These are phyloP conservation scores for Fraxinus angustifolia DNA, from an alignment of 305 asterid genomes.

Conservation along the genomic window DNA sequence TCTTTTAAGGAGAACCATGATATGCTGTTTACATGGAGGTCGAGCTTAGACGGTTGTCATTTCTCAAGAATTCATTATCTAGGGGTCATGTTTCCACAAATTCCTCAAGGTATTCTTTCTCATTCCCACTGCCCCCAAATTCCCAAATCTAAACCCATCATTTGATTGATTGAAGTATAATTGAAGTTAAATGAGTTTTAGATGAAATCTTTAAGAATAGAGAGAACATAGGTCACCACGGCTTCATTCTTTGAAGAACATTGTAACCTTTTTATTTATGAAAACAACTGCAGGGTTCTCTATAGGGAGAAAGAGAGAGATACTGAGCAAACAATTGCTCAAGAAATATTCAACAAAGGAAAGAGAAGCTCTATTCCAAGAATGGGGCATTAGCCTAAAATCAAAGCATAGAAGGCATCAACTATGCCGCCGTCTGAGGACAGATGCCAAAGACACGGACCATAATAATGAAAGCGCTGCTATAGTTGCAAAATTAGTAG, in stretches of 20 bases:
- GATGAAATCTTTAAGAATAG: not conserved
- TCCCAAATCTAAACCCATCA: not conserved
- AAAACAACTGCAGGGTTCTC: slow-evolving; percentile 29
- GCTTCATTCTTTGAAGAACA: not conserved
- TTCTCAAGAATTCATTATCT: slow-evolving; percentile 47
- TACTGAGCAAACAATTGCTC: slow-evolving; percentile 58
- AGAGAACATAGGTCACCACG: not conserved
- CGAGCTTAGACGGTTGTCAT: slow-evolving; percentile 78
- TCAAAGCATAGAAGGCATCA: slow-evolving; percentile 76
- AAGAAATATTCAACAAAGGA: slow-evolving; percentile 62
- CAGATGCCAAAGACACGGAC: slow-evolving; percentile 52
- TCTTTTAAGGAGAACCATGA: slow-evolving; percentile 83
- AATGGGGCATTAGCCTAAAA: slow-evolving; percentile 70
- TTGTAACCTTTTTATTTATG: not conserved
- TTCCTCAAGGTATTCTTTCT: slow-evolving; percentile 50
- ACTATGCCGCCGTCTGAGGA: slow-evolving; percentile 59
- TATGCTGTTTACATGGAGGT: slow-evolving; percentile 90
- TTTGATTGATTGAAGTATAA: not conserved
- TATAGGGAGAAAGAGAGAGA: slow-evolving; percentile 63
- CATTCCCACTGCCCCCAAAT: not conserved
- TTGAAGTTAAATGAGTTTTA: not conserved
- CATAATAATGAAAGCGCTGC: slow-evolving; percentile 67
- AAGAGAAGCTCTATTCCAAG: slow-evolving; percentile 51
- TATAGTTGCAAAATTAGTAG: slow-evolving; percentile 69
- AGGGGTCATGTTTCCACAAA: slow-evolving; percentile 29